Conservation (phyloP, 768 basidiomycete genomes). For the Boletus eberwhitei region DNA sequence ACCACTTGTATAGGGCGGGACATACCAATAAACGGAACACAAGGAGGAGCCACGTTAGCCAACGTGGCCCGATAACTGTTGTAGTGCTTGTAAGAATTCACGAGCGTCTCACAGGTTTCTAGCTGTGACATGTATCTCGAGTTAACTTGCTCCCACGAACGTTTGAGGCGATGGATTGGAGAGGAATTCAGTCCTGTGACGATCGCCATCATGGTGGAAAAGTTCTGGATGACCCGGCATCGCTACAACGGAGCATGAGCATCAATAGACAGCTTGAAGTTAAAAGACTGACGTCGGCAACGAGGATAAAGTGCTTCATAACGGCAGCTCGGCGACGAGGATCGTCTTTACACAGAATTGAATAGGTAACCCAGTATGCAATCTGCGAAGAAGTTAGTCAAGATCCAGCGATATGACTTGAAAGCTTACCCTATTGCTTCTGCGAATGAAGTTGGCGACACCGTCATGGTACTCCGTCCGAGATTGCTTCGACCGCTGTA, state of each 20-base stretch:
- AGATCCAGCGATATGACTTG: not conserved
- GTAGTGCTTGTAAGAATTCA: constrained; percentile 69
- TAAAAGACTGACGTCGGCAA: constrained; percentile 52
- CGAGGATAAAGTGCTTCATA: constrained; percentile 64
- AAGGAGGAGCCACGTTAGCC: constrained; percentile 56
- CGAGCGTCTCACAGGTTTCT: constrained; percentile 51
- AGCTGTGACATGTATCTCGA: constrained; percentile 47
- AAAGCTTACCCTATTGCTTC: constrained; percentile 47
- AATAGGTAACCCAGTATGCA: constrained; percentile 59
- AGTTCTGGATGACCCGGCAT: constrained; percentile 62
- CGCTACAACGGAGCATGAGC: constrained; percentile 37
- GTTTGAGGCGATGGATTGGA: constrained; percentile 59
- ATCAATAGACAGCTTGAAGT: not conserved
- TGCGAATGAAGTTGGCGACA: constrained; percentile 54
- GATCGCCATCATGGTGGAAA: constrained; percentile 64
- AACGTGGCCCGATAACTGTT: constrained; percentile 56
- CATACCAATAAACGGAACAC: constrained; percentile 69
- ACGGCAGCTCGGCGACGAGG: constrained; percentile 55
- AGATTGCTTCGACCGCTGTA: constrained; percentile 52
- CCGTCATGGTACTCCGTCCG: constrained; percentile 44
- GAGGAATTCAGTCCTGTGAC: constrained; percentile 67
- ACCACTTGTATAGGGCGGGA: not conserved
- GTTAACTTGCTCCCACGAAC: constrained; percentile 60
- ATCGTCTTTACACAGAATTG: constrained; percentile 54
- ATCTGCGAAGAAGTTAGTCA: constrained; percentile 32